Evolutionary conservation across 352 stramenopile species (phyloP), one percentile per base, ranked within the genome.

Genomic region (Phytophthora brassicae): DNA sequence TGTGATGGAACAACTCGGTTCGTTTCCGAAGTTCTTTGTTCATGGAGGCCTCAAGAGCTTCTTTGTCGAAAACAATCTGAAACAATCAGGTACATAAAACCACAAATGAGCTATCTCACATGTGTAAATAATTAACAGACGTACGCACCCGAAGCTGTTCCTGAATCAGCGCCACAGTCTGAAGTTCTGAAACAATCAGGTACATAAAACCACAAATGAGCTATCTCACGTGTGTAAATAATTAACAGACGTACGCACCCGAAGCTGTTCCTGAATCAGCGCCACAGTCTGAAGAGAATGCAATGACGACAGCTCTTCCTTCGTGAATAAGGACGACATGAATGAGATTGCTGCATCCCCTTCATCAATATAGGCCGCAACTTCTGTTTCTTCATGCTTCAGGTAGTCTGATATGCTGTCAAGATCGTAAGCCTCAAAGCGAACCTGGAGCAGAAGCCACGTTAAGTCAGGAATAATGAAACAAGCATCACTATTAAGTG

Each of bases 21-120:
- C 81, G 70, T 49, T 80, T 63, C 9, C 83, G 79, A 28, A 90
- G 52, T 35, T 80, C 71, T 50, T 79, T 77, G 4, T 68, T 68
- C 17, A 89, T 70, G 2, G 67, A 74, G 49, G 77, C 63, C 23
- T 86, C 66, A 4, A 90, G 51, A 47, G 77, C 72, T 74, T 92
- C 83, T 41, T 78, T 76, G 41, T 82, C 68, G 26, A 89, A 60
- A 2, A 70, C 70, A 33, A 58, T 66, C 82, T 91, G 35, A 23
- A 56, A 23, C 45, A 53, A 4, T 20, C 50, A 17, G 56, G 14
- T 16, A 53, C 42, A 7, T 11, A 39, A 39, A 43, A 22, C 31
- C 46, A 14, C 36, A 9, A 41, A n/a, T 19, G 11, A 41, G n/a
- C 35, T 8, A 8, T 31, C 8, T 31, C 4, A 8, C 26, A 4